Evolutionary conservation across 768 basidiomycete species (phyloP), one percentile per base, ranked within the genome.

Genomic region (Auricularia heimuer): DNA sequence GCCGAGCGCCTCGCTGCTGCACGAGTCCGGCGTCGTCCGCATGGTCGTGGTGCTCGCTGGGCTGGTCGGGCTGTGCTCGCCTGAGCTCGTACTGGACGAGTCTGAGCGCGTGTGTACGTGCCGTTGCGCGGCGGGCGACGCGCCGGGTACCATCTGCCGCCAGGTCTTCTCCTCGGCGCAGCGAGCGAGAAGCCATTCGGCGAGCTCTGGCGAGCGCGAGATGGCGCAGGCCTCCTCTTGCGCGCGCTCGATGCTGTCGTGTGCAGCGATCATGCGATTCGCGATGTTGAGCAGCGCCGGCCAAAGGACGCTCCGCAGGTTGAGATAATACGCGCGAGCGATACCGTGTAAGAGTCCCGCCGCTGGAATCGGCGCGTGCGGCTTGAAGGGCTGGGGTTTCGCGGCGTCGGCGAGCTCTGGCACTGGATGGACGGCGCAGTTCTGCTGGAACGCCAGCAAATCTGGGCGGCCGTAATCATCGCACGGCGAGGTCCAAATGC

Each of bases 241-340:
- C 8, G 56, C 56, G 29, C 7, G 56, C 14, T 29, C 29, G 56
- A 60, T 34, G 34, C 29, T 18, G 21, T 24, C 56, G 56, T 82
- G 86, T 69, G 89, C 87, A 69, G 88, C 83, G 12, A 89, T 81
- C 21, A 88, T 70, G 65, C 83, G 80, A 65, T 86, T 75, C 3
- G 90, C 86, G 58, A 92, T 73, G 70, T 90, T 90, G 65, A 75
- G 77, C 83, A 92, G 83, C 24, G 85, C 82, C 0, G 87, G 86
- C 0, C 83, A 72, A 3, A 92, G 74, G 12, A 91, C 81, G 44
- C 78, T 75, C 12, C 83, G 80, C 69, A 91, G 75, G 67, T 86
- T 84, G 63, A 81, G 81, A 67, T 81, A 78, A 69, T 83, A 86
- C 1, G 82, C 82, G 54, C 44, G 24, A 47, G 36, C n/a, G 64